Percentiles rank a stretch among this genome's conserved stretches.
Conservation (phyloP, 129 eudicot species). For the Lonicera japonica region DNA sequence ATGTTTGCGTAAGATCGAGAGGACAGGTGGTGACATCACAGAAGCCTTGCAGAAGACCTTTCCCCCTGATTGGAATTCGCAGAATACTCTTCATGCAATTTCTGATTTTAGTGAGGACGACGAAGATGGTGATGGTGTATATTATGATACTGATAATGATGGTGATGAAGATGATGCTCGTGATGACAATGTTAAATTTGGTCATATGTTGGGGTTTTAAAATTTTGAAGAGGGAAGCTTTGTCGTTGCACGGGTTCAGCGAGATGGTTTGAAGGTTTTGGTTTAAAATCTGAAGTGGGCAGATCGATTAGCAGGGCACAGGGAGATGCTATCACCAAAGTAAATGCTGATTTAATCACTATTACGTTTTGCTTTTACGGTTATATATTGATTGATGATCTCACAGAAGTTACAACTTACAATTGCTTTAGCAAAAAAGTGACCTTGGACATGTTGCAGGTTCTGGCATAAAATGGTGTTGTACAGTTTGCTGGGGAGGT, state of each 20-base stretch:
- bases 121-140: conserved; percentile 10
- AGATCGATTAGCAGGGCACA: too few species aligned
- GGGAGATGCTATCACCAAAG: too few species aligned
- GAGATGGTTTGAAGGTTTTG: too few species aligned
- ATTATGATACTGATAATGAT: conserved; percentile 19
- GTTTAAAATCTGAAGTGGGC: too few species aligned
- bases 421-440: too few species aligned
- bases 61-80: conserved; percentile 95
- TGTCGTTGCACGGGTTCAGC: background rate
- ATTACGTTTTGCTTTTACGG: too few species aligned
- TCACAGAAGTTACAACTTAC: too few species aligned
- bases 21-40: conserved; percentile 72
- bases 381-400: too few species aligned
- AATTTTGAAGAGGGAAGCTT: background rate
- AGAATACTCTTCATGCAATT: conserved; percentile 27
- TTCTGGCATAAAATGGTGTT: too few species aligned
- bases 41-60: conserved; percentile 93
- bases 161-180: conserved; percentile 16
- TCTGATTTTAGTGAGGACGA: conserved; percentile 20
- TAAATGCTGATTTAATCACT: too few species aligned
- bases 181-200: conserved; percentile 2
- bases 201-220: background rate
- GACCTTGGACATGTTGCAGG: too few species aligned
- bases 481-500: too few species aligned
- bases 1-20: conserved; percentile 72